Evolutionary conservation across 208 protist species (phyloP).

Genomic region (Crithidia mellificae): DNA sequence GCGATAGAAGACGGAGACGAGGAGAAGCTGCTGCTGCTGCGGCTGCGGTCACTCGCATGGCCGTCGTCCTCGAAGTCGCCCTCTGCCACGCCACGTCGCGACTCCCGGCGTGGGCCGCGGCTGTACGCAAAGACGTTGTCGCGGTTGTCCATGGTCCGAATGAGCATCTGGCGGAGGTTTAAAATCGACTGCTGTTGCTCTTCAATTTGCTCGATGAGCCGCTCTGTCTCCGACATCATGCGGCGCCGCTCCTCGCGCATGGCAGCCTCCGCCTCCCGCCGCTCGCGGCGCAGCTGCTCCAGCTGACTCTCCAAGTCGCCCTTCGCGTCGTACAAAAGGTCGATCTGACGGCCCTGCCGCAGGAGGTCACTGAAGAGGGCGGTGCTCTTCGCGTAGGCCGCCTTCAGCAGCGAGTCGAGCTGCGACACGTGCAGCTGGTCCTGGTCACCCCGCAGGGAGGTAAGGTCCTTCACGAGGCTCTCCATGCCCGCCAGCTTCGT

Average conservation of each 20-base stretch:
- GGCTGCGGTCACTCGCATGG: not conserved
- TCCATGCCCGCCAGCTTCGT: constrained; percentile 68
- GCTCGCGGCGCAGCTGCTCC: constrained; percentile 63
- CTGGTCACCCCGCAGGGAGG: constrained; percentile 53
- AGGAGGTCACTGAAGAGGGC: constrained; percentile 84
- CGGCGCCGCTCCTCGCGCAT: constrained; percentile 70
- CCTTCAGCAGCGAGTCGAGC: constrained; percentile 81
- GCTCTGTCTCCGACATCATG: constrained; percentile 65
- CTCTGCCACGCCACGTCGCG: constrained; percentile 5
- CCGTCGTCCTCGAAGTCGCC: not conserved
- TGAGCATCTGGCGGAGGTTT: constrained; percentile 79
- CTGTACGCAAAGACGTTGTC: constrained; percentile 26
- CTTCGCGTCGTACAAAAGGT: constrained; percentile 72
- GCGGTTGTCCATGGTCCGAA: constrained; percentile 63
- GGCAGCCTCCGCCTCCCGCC: constrained; percentile 56
- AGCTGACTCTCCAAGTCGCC: constrained; percentile 57
- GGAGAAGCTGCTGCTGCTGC: constrained; percentile 22
- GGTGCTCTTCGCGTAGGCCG: constrained; percentile 84
- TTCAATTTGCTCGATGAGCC: constrained; percentile 74
- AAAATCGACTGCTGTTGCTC: constrained; percentile 86
- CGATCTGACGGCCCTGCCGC: constrained; percentile 73
- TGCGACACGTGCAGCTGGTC: constrained; percentile 74
- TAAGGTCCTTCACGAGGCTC: constrained; percentile 77
- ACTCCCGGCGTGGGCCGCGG: constrained; percentile 20
- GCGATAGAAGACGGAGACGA: constrained; percentile 16